A percentile compares a stretch with the other conserved stretches of the same genome.
These are phyloP conservation scores for Lachancea thermotolerans DNA, from an alignment of 805 yeast genomes.

Conservation along the genomic window DNA sequence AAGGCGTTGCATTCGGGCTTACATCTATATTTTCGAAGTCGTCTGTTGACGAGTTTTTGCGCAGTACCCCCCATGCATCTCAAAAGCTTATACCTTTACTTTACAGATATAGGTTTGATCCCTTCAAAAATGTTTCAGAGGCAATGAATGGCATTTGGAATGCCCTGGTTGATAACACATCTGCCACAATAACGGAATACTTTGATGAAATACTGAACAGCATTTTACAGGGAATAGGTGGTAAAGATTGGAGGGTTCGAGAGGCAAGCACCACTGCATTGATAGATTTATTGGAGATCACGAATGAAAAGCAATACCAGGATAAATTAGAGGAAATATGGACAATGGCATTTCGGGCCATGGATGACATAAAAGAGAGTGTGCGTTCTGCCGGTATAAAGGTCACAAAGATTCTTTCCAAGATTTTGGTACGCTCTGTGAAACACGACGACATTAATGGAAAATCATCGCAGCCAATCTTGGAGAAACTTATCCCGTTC, in stretches of 20 bases:
- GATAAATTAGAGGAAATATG: slow-evolving; percentile 59
- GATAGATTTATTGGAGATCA: slow-evolving; percentile 60
- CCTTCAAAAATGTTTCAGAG: slow-evolving; percentile 61
- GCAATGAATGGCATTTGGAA: slow-evolving; percentile 91
- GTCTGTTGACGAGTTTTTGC: slow-evolving; percentile 55
- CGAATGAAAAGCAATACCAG: slow-evolving; percentile 45
- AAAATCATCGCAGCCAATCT: slow-evolving; percentile 29
- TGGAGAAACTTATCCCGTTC: slow-evolving; percentile 65
- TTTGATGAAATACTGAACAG: slow-evolving; percentile 58
- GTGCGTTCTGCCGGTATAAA: slow-evolving; percentile 75
- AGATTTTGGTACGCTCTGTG: slow-evolving; percentile 46
- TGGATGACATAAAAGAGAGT: slow-evolving; percentile 93
- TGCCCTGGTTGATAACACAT: slow-evolving; percentile 51
- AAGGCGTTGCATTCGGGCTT: slow-evolving; percentile 90
- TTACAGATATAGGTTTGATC: slow-evolving; percentile 81
- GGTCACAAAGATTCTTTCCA: slow-evolving; percentile 60
- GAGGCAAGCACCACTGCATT: slow-evolving; percentile 78
- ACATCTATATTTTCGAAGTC: slow-evolving; percentile 79
- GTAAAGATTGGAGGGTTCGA: slow-evolving; percentile 87
- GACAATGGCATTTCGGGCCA: slow-evolving; percentile 78
- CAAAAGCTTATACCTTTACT: slow-evolving; percentile 69
- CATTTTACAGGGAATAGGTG: slow-evolving; percentile 60
- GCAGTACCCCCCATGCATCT: slow-evolving; percentile 48
- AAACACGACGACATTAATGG: not conserved
- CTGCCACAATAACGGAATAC: slow-evolving; percentile 46